These are phyloP conservation scores for Saccharomyces uvarum DNA, from an alignment of 1,139 yeast genomes.

Conservation along the genomic window DNA sequence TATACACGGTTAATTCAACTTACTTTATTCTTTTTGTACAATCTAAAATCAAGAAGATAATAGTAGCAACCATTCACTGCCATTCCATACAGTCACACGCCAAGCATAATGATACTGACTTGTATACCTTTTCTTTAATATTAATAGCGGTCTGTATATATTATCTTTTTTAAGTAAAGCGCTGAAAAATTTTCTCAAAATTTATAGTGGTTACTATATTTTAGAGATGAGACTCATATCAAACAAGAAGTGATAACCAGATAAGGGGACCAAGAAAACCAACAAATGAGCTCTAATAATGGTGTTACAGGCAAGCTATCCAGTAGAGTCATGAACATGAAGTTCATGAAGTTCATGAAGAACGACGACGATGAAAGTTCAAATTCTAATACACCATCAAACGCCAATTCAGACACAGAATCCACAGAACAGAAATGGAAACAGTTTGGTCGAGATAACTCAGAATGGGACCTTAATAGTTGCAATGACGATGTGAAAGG, in stretches of 20 bases:
- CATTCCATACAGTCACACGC: neutral
- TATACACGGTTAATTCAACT: neutral
- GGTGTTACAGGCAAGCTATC: conserved; percentile 26
- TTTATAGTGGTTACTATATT: neutral
- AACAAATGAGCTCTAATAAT: conserved; percentile 3
- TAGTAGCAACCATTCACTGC: neutral
- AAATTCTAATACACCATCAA: conserved; percentile 26
- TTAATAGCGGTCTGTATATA: neutral
- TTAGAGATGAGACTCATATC: neutral
- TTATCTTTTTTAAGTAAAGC: neutral
- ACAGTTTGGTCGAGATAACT: conserved; percentile 46
- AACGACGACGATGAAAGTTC: conserved; percentile 34
- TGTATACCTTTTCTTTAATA: neutral
- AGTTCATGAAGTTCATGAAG: conserved; percentile 46
- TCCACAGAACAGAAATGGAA: conserved; percentile 33
- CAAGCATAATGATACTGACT: neutral
- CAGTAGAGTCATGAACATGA: conserved; percentile 36
- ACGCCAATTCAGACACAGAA: neutral
- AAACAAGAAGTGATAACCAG: neutral
- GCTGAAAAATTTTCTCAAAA: conserved; percentile 3
- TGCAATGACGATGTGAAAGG: neutral
- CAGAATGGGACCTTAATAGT: conserved; percentile 18
- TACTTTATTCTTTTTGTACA: neutral
- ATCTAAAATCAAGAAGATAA: neutral
- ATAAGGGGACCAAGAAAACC: neutral